Evolutionary conservation across 192 early-diverging fungal genomes (phyloP), one percentile per base, ranked within the genome.

Genomic region (Rhizophagus prolifer): DNA sequence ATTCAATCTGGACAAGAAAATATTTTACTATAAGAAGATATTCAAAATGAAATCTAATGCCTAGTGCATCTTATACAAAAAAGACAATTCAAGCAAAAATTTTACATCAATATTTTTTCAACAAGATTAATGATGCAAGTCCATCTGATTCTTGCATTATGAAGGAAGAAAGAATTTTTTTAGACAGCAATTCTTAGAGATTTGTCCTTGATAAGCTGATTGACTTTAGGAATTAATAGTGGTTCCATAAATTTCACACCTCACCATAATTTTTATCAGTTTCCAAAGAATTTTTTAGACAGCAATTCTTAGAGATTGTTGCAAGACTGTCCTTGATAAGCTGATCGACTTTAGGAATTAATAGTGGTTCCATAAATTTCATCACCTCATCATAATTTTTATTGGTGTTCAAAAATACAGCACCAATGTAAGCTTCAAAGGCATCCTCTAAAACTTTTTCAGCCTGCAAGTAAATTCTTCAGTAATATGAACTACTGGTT

Each of bases 51-150:
- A n/a, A n/a, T n/a, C n/a, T n/a, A n/a, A n/a, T n/a, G n/a, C n/a
- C n/a, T n/a, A n/a, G n/a, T n/a, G n/a, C n/a, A n/a, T n/a, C n/a
- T n/a, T n/a, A n/a, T n/a, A n/a, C n/a, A n/a, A n/a, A n/a, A n/a
- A 85, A 85, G 64, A 85, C 82, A 81, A 79, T 85, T 78, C 77
- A 81, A n/a, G 83, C 83, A 8, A 76, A 82, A 34, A 73, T 80
- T 0, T 79, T 85, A 30, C 83, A 85, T 59, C 81, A 81, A 25
- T 81, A 80, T 68, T 36, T 85, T 23, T 63, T 85, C 28, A 74
- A 76, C 34, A 82, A 78, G 34, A 68, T 82, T 8, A 65, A 54
- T 3, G 67, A 79, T 26, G 23, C 58, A 1, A 71, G 31, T 10
- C 23, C 76, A 0, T 21, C 26, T 30, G 30, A 70, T 21, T 46